These are phyloP conservation scores for Cocos nucifera DNA, from an alignment of 176 grass and related monocot genomes.

Conservation along the genomic window DNA sequence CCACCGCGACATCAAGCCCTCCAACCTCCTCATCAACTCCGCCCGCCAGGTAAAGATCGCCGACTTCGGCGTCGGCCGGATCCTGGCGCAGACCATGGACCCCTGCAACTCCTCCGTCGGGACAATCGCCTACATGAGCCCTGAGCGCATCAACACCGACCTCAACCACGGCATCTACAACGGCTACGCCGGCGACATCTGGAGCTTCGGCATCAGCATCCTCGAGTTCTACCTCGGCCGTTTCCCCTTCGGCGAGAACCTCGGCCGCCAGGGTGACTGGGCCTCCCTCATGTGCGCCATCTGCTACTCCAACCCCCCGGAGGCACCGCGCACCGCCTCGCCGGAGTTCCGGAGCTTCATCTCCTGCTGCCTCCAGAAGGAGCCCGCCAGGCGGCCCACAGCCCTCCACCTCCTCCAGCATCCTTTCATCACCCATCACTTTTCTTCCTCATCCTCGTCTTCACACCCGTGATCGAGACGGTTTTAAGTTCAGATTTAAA, in stretches of 20 bases:
- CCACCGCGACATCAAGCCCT: conserved; percentile 97
- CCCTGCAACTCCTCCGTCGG: conserved; percentile 95
- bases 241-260: conserved; percentile 86
- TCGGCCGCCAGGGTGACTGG: conserved; percentile 84
- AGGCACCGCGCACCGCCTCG: conserved; percentile 46
- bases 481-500: too few relatives aligned
- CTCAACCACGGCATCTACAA: conserved; percentile 87
- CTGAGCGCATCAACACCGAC: conserved; percentile 96
- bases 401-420: conserved; percentile 68
- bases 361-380: conserved; percentile 84
- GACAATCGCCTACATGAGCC: conserved; percentile 97
- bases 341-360: conserved; percentile 74
- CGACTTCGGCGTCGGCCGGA: conserved; percentile 88
- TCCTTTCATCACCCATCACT: conserved; percentile 46
- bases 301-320: conserved; percentile 75
- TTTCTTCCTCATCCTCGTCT: too few relatives aligned
- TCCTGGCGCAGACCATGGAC: conserved; percentile 94
- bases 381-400: conserved; percentile 40
- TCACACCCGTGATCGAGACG: too few relatives aligned
- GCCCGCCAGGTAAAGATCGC: conserved; percentile 74
- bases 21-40: conserved; percentile 87
- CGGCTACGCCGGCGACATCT: conserved; percentile 87
- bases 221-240: conserved; percentile 94
- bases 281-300: conserved; percentile 82
- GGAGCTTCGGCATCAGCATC: conserved; percentile 98